Base-by-base conservation (phyloP, 225 moss, liverwort and hornwort genomes). In the Lunularia cruciata region DNA sequence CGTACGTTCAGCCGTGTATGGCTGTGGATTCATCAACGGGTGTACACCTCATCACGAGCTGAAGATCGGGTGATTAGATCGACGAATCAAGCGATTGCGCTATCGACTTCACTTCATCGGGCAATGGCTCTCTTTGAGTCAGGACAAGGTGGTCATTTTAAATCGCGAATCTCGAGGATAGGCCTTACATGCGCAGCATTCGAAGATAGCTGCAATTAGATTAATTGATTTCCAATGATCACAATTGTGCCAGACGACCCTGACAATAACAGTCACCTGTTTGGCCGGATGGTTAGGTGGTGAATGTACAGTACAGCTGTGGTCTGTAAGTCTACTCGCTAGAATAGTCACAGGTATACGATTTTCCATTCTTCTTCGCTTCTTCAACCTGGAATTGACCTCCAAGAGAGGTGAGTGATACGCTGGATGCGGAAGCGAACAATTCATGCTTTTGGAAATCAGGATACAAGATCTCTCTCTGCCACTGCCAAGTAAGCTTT, bases 1-100 rank as follows among this genome's bases (percentile, higher is more conserved):
- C 80, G 0, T 69, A 53, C 23, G 6, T 81, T 14, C 67, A 69
- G 56, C 68, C 46, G 31, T 81, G 80, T 69, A 37, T 81, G n/a
- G 26, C 36, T 1, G 25, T 73, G 8, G 80, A 81, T 65, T 81
- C 76, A 1, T 22, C 56, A 14, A 34, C 53, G 2, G 80, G 80
- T 5, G 30, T 76, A 15, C 68, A 76, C 18, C 67, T 81, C 35
- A 69, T 76, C 47, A 81, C 80, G 12, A 51, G 60, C 59, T 69
- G 68, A 78, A 65, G 62, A 38, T 63, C 57, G 38, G 12, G 23
- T 14, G 39, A 39, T 23, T 18, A 18, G 56, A 57, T 30, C 11
- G 43, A 43, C 43, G 43, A 43, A 2, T 43, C 43, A 16, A 2
- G 11, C 12, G 43, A 10, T 11, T 6, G 3, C 16, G 43, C 11